Evolutionary conservation across 495 filamentous ascomycete species (phyloP).

Genomic region (Hypoxylon cercidicola): DNA sequence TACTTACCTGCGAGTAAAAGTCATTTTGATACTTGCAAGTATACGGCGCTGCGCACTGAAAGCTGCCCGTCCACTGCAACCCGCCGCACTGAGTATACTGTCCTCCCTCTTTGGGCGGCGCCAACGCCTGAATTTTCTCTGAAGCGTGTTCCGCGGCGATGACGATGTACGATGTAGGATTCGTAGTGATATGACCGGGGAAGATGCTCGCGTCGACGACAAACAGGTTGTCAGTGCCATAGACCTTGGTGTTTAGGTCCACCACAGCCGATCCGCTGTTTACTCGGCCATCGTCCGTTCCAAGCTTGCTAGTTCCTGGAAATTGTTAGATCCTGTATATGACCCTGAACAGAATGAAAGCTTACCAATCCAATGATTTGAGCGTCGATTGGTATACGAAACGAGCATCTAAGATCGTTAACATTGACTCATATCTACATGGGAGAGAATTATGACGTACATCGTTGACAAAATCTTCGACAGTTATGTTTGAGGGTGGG

Average conservation of each 20-base stretch:
- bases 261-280: conserved; percentile 71
- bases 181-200: conserved; percentile 65
- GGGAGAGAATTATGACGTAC: conserved; percentile 59
- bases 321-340: neutral
- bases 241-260: conserved; percentile 74
- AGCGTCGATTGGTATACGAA: conserved; percentile 64
- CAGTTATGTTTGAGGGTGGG: conserved; percentile 58
- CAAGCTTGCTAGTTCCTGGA: conserved; percentile 67
- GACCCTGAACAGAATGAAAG: neutral
- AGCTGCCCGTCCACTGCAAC: conserved; percentile 48
- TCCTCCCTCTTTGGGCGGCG: conserved; percentile 27
- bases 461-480: conserved; percentile 61
- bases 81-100: conserved; percentile 59
- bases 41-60: conserved; percentile 46
- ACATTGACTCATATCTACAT: conserved; percentile 64
- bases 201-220: conserved; percentile 73
- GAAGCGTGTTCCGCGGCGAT: conserved; percentile 62
- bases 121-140: conserved; percentile 56
- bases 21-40: conserved; percentile 52
- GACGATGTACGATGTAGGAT: conserved; percentile 65
- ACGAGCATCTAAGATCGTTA: conserved; percentile 53
- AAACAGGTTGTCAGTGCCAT: conserved; percentile 75
- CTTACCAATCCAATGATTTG: conserved; percentile 76
- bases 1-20: conserved; percentile 49
- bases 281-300: conserved; percentile 69